Evolutionary conservation across 2,329 filamentous ascomycete species (phyloP), one percentile per base, ranked within the genome.

Genomic region (Penicillium sclerotiorum): DNA sequence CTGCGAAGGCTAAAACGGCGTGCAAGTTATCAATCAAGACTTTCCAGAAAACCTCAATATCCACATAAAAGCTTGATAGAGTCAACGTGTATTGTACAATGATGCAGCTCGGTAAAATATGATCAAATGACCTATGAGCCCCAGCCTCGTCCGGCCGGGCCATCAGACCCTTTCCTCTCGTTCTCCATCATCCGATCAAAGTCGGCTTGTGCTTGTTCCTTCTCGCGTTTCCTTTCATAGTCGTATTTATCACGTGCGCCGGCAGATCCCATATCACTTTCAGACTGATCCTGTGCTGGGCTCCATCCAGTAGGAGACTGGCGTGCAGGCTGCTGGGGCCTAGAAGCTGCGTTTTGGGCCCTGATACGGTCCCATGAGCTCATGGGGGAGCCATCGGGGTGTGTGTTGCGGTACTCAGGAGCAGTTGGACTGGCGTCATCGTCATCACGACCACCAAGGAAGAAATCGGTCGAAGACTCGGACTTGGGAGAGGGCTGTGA

Each of bases 141-240:
- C 59, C 60, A 66, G 7, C 50, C 50, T 17, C 56, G 45, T 15
- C 47, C 48, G 22, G 47, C 25, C n/a, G 54, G 23, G 33, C 45
- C 52, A 15, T 62, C 63, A 25, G 57, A 52, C 17, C 47, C 48
- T 20, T 67, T 65, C 42, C 72, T 59, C 57, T 77, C 74, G 0
- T 64, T 55, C 3, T 77, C 74, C 15, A 77, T 51, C 63, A 77
- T 62, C 9, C 61, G 61, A 50, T 77, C 71, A 44, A 77, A 77
- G 3, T 76, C 70, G 8, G 65, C 68, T 48, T 73, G 73, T 3
- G 73, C 72, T 45, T 69, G 63, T 33, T 74, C 67, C 40, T 65
- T 63, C 21, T 72, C 68, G 5, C 60, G 57, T 20, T 57, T 58
- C 15, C 54, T 52, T 3, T 60, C 62, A 6, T 49, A 53, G 8